Base-by-base conservation (phyloP, 2,329 filamentous ascomycete species). In the Xylaria multiplex region DNA sequence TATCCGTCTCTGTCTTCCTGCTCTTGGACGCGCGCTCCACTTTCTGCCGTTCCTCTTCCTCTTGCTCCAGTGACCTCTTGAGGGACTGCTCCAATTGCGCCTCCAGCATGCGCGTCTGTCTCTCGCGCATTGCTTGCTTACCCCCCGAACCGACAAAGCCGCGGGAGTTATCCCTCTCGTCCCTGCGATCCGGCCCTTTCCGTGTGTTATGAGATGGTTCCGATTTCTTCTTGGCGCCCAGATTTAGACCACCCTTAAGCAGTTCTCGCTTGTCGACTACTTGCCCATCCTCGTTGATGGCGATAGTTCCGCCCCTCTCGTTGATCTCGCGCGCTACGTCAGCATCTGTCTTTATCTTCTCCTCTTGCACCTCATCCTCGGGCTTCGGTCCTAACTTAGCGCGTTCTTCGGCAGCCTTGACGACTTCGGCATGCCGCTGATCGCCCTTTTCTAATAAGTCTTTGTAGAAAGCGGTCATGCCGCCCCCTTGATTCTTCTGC, bases 181-280 rank as follows among this genome's bases (percentile, higher is more conserved):
- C 72, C 65, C 73, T 64, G 45, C 74, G 73, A 11, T 75, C 75
- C 37, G 71, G 67, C 7, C 75, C 71, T 2, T 72, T 73, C 22
- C 74, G 71, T 24, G 76, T 63, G 37, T 79, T 75, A 56, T 75
- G 73, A 54, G 76, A 70, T 16, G 77, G 76, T 62, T 84, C 80
- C 9, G 76, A 73, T 76, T 88, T 88, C 71, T 89, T 89, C 76
- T 87, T 90, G 0, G 85, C 81, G 56, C 85, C 85, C 19, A 96
- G 80, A 72, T 96, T 96, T 58, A 96, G 83, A 30, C 92, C 92
- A 6, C 91, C 90, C 53, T 82, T 85, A 6, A 96, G 85, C 8
- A 96, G 82, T 76, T 96, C 90, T n/a, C 92, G 85, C 81, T 93
- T 95, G 76, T 96, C 92, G 30, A 93, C 90, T 1, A 96, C 89